Evolutionary conservation across 441 rosid species (phyloP), one percentile per base, ranked within the genome.

Genomic region (Aleurites moluccanus): DNA sequence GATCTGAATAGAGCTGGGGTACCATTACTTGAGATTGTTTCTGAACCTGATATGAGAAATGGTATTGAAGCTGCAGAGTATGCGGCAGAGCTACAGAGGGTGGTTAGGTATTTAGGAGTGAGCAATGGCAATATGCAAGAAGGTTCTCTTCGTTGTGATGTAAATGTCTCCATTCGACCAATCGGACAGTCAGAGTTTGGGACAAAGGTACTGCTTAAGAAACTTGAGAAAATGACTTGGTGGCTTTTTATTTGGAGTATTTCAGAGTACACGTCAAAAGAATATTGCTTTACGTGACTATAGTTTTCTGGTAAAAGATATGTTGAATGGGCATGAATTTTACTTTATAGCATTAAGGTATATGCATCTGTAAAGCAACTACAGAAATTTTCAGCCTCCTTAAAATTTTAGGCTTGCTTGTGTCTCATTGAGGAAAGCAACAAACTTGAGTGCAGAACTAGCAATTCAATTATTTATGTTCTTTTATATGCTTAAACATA

Each of bases 1-100:
- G 98, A 93, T 88, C 67, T 95, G 79, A 95, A 95, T 82, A 90
- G 99, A 85, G 99, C 99, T 67, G 99, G 98, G 6, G 98, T 95
- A 28, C 98, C 99, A 38, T 84, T 95, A 81, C 96, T 95, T 81
- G 99, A 95, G 85, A 87, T 95, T 73, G 98, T 95, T 63, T 95
- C 97, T 77, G 99, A 95, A 79, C 98, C 99, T 73, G 94, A 95
- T 88, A 93, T 93, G 97, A 84, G 98, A 83, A 92, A 78, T 83
- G 97, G 98, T 35, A 68, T 87, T 21, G 98, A 95, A 83, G 99
- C 98, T 10, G 95, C 98, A 65, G 99, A 95, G 77, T 93, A 90
- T 72, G 97, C 92, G 8, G 84, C 88, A 60, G 98, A 95, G 79
- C 64, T 95, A 75, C 99, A 95, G 82, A 84, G 97, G 87, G 75